Evolutionary conservation across 495 filamentous ascomycete genomes (phyloP).

Genomic region (Opeltia flavorubescens): DNA sequence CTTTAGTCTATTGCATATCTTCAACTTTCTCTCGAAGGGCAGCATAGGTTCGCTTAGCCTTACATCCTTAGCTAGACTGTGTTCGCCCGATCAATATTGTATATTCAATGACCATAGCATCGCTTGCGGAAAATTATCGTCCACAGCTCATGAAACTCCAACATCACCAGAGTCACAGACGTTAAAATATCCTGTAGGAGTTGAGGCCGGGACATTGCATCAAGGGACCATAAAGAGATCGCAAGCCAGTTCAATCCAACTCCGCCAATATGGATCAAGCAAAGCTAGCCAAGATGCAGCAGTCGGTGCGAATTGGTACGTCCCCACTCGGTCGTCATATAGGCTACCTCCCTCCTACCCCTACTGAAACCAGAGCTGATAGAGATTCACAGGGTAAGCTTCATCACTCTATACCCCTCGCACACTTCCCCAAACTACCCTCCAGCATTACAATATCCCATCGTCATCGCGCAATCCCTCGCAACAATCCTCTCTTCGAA

Average conservation of each 20-base stretch:
- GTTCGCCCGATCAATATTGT: background rate
- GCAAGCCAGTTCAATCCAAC: no score
- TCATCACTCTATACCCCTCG: slow-evolving; percentile 4
- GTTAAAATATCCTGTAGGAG: no score
- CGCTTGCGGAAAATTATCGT: no score
- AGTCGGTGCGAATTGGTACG: slow-evolving; percentile 43
- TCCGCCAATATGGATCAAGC: slow-evolving; percentile 36
- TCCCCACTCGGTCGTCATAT: slow-evolving; percentile 10
- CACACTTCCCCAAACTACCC: background rate
- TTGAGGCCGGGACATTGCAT: no score
- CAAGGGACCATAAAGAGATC: no score
- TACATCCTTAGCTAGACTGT: background rate
- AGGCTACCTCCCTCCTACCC: slow-evolving; percentile 2
- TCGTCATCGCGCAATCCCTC: background rate
- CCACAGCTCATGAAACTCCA: no score
- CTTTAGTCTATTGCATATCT: no score
- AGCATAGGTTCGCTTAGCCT: slow-evolving; percentile 1
- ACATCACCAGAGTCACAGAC: no score
- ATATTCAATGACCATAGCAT: no score
- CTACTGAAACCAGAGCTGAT: background rate
- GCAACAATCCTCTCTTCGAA: background rate
- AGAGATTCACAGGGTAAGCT: slow-evolving; percentile 22
- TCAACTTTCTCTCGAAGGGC: no score
- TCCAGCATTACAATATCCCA: background rate
- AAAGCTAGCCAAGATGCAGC: slow-evolving; percentile 43